Base-by-base conservation (phyloP, 257 asterid genomes). In the Solanum raphanifolium region DNA sequence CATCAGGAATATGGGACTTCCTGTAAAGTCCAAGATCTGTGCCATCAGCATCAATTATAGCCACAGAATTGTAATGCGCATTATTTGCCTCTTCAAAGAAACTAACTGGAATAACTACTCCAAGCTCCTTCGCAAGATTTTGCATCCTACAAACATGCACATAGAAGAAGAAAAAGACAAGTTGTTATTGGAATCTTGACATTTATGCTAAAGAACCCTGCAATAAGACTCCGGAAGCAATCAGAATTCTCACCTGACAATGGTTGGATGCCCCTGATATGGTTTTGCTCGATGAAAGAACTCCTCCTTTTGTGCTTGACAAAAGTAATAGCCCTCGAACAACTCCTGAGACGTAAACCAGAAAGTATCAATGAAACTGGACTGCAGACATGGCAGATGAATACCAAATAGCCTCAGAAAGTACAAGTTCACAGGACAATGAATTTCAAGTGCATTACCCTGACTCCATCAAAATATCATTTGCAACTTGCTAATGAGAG, bases 1-100 rank as follows among this genome's bases (percentile, higher is more conserved):
- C 99, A 88, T 95, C 99, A 15, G 99, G 99, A 89, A 95, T 96
- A 92, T 97, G 99, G 81, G 99, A 95, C 91, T 97, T 97, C 88
- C 99, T 94, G 88, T 97, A 96, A 83, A 97, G 96, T 86, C 99
- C 99, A 87, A 95, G 94, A 89, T 94, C 98, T 76, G 98, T 93
- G 84, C 99, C 99, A 90, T 97, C 98, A 81, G 98, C 98, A 94
- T 97, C 99, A 89, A 96, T 93, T 58, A 97, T 92, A 58, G 93
- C 98, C 85, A 97, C 74, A 32, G 99, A 97, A 91, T 96, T 97
- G 91, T 94, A 96, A 91, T 97, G 99, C n/a, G 98, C 99, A 88
- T 94, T 96, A 91, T 96, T 97, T 88, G 98, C 98, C 91, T 95
- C 98, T 93, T 95, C 99, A 85, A 97, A 97, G 88, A 97, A 96